Conservation (phyloP, 2,329 filamentous ascomycete genomes). For the Thelonectria rubi region DNA sequence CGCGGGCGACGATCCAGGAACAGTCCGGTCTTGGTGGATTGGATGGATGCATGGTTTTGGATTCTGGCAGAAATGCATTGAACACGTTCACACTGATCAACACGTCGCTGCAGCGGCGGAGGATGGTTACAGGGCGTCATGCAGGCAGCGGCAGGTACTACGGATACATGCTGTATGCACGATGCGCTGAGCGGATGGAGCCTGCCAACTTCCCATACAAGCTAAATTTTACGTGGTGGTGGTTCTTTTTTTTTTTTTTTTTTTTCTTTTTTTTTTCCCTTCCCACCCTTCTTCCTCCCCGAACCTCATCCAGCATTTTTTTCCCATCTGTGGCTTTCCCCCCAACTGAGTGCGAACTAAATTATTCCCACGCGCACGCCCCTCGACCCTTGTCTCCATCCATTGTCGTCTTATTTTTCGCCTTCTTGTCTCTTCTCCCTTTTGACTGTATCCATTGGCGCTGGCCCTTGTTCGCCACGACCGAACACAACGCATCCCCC, state of each 20-base stretch:
- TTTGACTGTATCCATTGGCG: not conserved
- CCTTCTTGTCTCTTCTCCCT: not conserved
- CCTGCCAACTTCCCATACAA: too few species aligned
- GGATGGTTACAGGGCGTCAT: not conserved
- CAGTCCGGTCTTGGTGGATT: not conserved
- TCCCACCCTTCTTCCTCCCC: not conserved
- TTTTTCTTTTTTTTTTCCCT: too few species aligned
- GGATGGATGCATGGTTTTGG: not conserved
- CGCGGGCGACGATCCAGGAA: not conserved
- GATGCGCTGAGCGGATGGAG: conserved; percentile 18
- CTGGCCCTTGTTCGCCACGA: not conserved
- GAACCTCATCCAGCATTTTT: not conserved
- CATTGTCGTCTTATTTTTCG: not conserved
- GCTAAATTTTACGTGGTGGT: too few species aligned
- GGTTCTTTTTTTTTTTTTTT: too few species aligned
- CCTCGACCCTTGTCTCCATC: not conserved
- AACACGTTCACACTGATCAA: not conserved
- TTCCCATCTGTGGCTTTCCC: not conserved
- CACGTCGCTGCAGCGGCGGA: too few species aligned
- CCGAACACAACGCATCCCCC: not conserved
- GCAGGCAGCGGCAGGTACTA: not conserved
- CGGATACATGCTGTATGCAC: too few species aligned
- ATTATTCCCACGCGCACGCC: not conserved
- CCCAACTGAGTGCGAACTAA: conserved; percentile 4
- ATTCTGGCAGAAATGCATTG: not conserved